Conservation (phyloP, 1,284 basidiomycete genomes). For the Pterula multifida region DNA sequence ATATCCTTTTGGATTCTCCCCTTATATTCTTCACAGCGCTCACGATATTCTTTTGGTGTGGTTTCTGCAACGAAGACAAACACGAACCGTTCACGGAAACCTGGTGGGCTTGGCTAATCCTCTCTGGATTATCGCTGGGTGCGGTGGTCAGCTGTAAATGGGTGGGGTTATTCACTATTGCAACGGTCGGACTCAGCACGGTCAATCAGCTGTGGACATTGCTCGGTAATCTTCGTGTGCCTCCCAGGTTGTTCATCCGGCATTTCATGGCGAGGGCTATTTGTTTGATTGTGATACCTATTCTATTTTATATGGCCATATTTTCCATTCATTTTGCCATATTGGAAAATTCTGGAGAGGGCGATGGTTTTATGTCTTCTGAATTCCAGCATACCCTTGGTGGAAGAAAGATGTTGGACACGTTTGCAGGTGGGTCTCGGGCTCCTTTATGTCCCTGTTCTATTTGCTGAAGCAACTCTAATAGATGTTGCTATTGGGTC, state of each 20-base stretch:
- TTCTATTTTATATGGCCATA: conserved; percentile 88
- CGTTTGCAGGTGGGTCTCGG: conserved; percentile 62
- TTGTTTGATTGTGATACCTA: conserved; percentile 80
- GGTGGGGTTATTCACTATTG: conserved; percentile 99
- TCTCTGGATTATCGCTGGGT: conserved; percentile 84
- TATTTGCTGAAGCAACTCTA: conserved; percentile 4
- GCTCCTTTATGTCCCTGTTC: not conserved
- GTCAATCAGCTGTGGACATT: conserved; percentile 84
- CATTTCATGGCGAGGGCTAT: conserved; percentile 87
- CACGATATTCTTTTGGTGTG: conserved; percentile 77
- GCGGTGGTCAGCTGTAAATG: conserved; percentile 93
- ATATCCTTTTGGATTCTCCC: conserved; percentile 95
- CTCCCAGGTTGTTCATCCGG: conserved; percentile 62
- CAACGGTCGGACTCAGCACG: conserved; percentile 82
- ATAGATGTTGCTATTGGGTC: conserved; percentile 84
- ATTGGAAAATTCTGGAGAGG: conserved; percentile 83
- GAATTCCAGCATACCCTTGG: conserved; percentile 95
- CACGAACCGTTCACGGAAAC: conserved; percentile 66
- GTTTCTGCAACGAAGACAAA: conserved; percentile 87
- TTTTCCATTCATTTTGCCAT: conserved; percentile 93
- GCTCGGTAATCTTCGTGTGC: conserved; percentile 77
- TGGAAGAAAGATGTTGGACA: conserved; percentile 89
- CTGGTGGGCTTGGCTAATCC: conserved; percentile 92
- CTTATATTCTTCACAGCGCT: conserved; percentile 96
- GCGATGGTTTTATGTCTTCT: conserved; percentile 98